These are phyloP conservation scores for Podaxis carcinomalis DNA, from an alignment of 768 basidiomycete genomes.

Conservation along the genomic window DNA sequence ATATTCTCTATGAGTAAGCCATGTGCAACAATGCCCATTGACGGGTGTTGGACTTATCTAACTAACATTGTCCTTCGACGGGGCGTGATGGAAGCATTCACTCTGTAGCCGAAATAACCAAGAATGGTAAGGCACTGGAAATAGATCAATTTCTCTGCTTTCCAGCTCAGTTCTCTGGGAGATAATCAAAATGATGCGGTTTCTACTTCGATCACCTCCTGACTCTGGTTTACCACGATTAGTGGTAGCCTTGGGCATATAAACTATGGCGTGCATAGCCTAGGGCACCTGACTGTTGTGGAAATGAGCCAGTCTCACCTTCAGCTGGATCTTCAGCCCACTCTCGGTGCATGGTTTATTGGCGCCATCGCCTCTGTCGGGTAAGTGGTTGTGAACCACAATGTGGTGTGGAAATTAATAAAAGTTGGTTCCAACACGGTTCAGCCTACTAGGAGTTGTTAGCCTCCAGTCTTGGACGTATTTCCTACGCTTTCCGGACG, in stretches of 20 bases:
- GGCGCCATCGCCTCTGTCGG: constrained; percentile 2
- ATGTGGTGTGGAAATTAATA: not conserved
- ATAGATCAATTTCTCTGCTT: not conserved
- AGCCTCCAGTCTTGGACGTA: constrained; percentile 3
- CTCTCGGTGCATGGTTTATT: constrained; percentile 3
- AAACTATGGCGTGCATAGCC: not conserved
- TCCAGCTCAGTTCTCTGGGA: not conserved
- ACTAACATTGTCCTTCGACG: too few relatives aligned
- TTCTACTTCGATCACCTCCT: not conserved
- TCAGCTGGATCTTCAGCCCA: constrained; percentile 1
- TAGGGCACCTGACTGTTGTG: not conserved
- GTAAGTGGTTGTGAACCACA: not conserved
- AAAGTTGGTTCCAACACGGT: not conserved
- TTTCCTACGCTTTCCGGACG: constrained; percentile 1
- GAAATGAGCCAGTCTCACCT: not conserved
- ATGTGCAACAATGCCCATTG: too few relatives aligned
- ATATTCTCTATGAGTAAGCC: not conserved
- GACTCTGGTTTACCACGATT: not conserved
- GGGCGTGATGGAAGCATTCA: not conserved
- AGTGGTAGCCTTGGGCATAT: not conserved
- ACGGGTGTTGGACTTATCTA: too few relatives aligned
- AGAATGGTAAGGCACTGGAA: not conserved
- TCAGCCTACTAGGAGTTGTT: not conserved
- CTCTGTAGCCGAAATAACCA: not conserved
- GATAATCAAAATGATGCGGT: not conserved